These are phyloP conservation scores for Didymella arachidicola DNA, from an alignment of 2,329 filamentous ascomycete species.

Conservation along the genomic window DNA sequence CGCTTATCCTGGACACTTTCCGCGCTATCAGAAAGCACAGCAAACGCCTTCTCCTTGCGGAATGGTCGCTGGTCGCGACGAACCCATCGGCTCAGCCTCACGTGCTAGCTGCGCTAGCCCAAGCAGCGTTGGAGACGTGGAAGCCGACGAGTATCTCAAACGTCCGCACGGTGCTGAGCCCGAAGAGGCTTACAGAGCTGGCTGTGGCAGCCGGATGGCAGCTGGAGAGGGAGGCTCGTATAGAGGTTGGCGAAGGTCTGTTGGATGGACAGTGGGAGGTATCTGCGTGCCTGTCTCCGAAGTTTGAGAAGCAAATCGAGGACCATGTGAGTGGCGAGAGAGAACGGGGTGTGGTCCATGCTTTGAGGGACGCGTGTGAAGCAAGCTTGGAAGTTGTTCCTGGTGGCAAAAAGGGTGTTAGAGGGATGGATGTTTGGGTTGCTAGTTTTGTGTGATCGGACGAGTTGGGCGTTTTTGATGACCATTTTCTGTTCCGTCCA, in stretches of 20 bases:
- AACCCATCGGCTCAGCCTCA: conserved; percentile 56
- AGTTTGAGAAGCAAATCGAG: conserved; percentile 27
- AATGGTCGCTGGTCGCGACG: conserved; percentile 57
- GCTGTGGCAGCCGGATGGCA: conserved; percentile 51
- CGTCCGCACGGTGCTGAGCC: conserved; percentile 58
- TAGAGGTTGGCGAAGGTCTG: conserved; percentile 52
- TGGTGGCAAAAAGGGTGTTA: conserved; percentile 26
- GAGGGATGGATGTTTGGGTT: conserved; percentile 33
- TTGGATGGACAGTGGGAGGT: conserved; percentile 55
- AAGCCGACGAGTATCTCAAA: conserved; percentile 54
- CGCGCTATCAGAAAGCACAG: conserved; percentile 45
- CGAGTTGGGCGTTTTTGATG: not conserved
- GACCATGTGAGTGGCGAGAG: conserved; percentile 26
- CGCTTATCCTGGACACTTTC: conserved; percentile 50
- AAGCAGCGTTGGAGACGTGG: conserved; percentile 55
- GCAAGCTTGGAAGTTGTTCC: conserved; percentile 26
- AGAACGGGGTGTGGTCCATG: conserved; percentile 24
- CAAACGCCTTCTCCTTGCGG: conserved; percentile 54
- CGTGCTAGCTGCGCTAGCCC: conserved; percentile 60
- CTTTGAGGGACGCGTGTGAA: conserved; percentile 31
- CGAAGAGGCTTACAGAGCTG: conserved; percentile 51
- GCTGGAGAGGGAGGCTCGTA: conserved; percentile 47
- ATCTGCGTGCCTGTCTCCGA: conserved; percentile 23
- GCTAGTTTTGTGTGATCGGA: conserved; percentile 27
- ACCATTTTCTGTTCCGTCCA: too few species aligned